Evolutionary conservation across 1,284 basidiomycete species (phyloP), one percentile per base, ranked within the genome.

Genomic region (Ceratobasidium sp.): DNA sequence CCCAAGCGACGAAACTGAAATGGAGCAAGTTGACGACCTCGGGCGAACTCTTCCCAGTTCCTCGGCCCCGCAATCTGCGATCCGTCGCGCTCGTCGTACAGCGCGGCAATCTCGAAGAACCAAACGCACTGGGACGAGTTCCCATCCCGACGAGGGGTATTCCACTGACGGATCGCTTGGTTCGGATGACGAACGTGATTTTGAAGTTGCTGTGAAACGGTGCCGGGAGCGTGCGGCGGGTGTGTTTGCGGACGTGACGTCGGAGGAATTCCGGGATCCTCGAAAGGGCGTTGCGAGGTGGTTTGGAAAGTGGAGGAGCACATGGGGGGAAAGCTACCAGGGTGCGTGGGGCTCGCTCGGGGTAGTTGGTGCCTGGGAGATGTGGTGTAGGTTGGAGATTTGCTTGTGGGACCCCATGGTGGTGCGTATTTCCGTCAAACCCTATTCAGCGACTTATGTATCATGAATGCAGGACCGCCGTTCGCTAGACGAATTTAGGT

Each of bases 361-460:
- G 0, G 87, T 97, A 74, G 91, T 97, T 0, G 91, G 92, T 74
- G 94, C 93, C 48, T 98, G 96, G 96, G 96, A 98, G 82, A 98
- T 97, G 81, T 98, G 95, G 95, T 90, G 90, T 24, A 85, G 95
- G 68, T 84, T 95, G 63, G 96, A 98, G 82, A 87, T 92, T 80
- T 83, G 93, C 3, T 90, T 90, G 1, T 98, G 96, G 95, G 90
- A 95, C 80, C 93, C 93, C 51, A 85, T 96, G 37, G 88, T 92
- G 83, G 94, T 93, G 79, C 78, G 87, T 83, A 29, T 31, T 43
- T 41, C 58, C 19, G 11, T 53, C 74, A 62, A 16, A 68, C 11
- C 58, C 46, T 34, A 46, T 39, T n/a, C 62, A 8, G 22, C 41
- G 13, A 34, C n/a, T 64, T 14, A 24, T 22, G 54, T 39, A 13